Base-by-base conservation (phyloP, 441 rosid species). In the Pelargonium exstipulatum region DNA sequence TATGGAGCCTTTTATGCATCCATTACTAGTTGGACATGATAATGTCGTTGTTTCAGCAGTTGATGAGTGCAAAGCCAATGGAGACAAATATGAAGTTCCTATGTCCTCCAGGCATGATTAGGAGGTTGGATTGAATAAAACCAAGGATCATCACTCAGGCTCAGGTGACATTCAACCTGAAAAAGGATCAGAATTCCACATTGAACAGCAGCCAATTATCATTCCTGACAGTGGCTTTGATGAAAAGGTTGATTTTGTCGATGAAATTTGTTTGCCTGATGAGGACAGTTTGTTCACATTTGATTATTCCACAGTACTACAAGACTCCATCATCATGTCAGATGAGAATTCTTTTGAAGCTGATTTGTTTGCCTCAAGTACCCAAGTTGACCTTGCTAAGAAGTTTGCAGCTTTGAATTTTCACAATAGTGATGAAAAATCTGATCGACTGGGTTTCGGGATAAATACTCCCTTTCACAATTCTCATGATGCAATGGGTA, bases 251-350 rank as follows among this genome's bases (percentile, higher is more conserved):
- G 32, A 64, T 64, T 43, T 51, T 13, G 29, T n/a, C 32, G 76
- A 74, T 12, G 84, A 72, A 61, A 63, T 81, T 40, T 77, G 76
- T 66, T 67, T 78, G 49, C 87, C 81, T 10, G 85, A 81, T 26
- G 87, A 83, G 68, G 85, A 83, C 70, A 76, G 76, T 74, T 66
- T 83, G 78, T 75, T 83, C 72, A 77, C 82, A 17, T 55, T 70
- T 4, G 73, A 81, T 9, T 78, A 79, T 68, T 65, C 67, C 68
- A 16, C 70, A 57, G 32, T 68, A 37, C 79, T 78, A 0, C 64
- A 43, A 29, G 74, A 80, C 35, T 61, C 65, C 9, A 3, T 51
- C 3, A 51, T 42, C 40, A 5, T 48, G 64, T 43, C 73, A 37
- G 72, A 64, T 17, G 45, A 35, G 17, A 29, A 18, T 46, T 60